These are phyloP conservation scores for Asterophora parasitica DNA, from an alignment of 768 basidiomycete genomes.

Conservation along the genomic window DNA sequence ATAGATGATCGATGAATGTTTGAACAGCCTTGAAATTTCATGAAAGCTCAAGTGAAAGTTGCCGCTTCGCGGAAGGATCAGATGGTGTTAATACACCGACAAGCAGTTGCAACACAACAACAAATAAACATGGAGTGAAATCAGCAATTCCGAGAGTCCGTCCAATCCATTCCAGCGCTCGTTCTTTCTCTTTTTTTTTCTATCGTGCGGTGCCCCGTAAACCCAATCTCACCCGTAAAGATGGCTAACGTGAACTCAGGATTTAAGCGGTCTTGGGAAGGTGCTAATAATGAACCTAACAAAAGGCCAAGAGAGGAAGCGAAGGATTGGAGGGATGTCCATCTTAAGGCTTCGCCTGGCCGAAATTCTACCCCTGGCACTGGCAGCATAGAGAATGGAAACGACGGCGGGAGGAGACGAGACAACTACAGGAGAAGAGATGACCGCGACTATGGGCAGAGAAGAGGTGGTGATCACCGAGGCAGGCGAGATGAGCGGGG, in stretches of 20 bases:
- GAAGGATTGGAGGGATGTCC: conserved; percentile 68
- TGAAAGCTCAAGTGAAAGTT: too few species aligned
- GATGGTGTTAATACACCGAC: too few species aligned
- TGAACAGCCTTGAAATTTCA: too few species aligned
- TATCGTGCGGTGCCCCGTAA: conserved; percentile 84
- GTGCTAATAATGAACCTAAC: conserved; percentile 36
- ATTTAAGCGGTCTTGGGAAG: conserved; percentile 77
- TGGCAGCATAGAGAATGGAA: conserved; percentile 29
- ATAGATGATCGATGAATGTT: too few species aligned
- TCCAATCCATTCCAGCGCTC: too few species aligned
- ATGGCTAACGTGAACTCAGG: conserved; percentile 86
- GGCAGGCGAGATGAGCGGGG: conserved; percentile 20
- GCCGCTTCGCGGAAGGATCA: too few species aligned
- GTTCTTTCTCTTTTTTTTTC: conserved; percentile 22
- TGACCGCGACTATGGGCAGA: conserved; percentile 29
- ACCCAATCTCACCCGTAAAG: conserved; percentile 40
- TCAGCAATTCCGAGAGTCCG: too few species aligned
- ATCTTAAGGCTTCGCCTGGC: conserved; percentile 40
- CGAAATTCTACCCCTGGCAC: conserved; percentile 20
- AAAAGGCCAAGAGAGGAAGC: conserved; percentile 56
- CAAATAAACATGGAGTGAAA: too few species aligned
- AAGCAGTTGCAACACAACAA: too few species aligned
- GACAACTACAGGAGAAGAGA: conserved; percentile 28
- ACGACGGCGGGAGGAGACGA: conserved; percentile 25
- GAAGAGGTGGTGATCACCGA: conserved; percentile 14